Evolutionary conservation across 1,284 basidiomycete genomes (phyloP).

Genomic region (Boletus sp.): DNA sequence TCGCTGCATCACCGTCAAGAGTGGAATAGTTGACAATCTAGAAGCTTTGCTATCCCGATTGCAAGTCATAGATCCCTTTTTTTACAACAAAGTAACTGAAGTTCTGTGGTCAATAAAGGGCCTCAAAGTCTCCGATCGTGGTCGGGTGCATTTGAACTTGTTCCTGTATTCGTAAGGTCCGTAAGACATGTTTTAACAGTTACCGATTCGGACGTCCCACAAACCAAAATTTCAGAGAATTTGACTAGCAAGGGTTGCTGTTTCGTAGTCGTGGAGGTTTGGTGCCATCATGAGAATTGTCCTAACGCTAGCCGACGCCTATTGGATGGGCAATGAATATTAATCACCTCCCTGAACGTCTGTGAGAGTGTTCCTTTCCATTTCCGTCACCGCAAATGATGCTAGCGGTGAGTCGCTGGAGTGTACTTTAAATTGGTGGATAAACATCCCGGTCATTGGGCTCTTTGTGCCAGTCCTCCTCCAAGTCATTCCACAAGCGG

Average conservation of each 20-base stretch:
- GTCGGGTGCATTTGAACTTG: too few relatives aligned
- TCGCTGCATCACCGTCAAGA: too few relatives aligned
- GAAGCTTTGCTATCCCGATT: too few relatives aligned
- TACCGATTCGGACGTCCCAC: neutral
- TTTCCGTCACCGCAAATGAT: neutral
- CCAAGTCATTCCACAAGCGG: neutral
- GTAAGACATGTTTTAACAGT: too few relatives aligned
- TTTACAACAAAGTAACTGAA: too few relatives aligned
- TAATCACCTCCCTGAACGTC: slow-evolving; percentile 1
- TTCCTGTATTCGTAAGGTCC: too few relatives aligned
- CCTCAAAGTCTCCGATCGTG: too few relatives aligned
- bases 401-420: neutral
- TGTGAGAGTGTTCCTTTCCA: slow-evolving; percentile 10
- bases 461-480: neutral
- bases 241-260: neutral
- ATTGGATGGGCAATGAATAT: neutral
- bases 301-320: neutral
- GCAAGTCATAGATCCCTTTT: neutral
- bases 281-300: neutral
- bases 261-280: neutral
- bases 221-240: too few relatives aligned
- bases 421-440: slow-evolving; percentile 2
- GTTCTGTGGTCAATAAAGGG: too few relatives aligned
- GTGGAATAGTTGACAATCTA: too few relatives aligned
- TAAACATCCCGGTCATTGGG: neutral